Percentiles rank a stretch among this genome's conserved stretches.
phyloP scores from a whole-genome alignment of 1,284 basidiomycete species.

The Boletellus sp. region DNA sequence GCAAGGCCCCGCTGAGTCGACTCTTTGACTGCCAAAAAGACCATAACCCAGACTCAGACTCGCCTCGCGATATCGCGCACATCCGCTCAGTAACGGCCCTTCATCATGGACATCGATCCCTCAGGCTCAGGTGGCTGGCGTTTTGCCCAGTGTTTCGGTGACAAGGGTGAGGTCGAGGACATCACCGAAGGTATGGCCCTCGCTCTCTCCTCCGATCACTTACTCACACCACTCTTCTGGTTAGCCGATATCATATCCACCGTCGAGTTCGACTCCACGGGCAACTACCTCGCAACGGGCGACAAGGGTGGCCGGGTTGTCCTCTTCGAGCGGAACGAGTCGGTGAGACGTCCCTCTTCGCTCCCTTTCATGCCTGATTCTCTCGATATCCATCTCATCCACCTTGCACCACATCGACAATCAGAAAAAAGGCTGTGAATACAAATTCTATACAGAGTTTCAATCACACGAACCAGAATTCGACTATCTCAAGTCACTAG shows the following conservation, averaged over 20 bases:
- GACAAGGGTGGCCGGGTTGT: conserved; percentile 99
- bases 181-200: conserved; percentile 86
- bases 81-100: conserved; percentile 9
- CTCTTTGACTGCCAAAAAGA: conserved; percentile 8
- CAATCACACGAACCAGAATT: conserved; percentile 99
- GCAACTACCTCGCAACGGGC: conserved; percentile 98
- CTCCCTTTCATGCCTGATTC: conserved; percentile 27
- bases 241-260: conserved; percentile 98
- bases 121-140: conserved; percentile 89
- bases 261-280: conserved; percentile 99
- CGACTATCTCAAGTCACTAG: conserved; percentile 98
- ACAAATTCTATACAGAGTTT: conserved; percentile 99
- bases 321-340: conserved; percentile 97
- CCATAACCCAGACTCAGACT: conserved; percentile 9
- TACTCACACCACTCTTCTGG: conserved; percentile 26
- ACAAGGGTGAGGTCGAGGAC: conserved; percentile 98
- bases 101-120: conserved; percentile 72
- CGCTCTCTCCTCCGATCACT: conserved; percentile 22
- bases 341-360: conserved; percentile 54
- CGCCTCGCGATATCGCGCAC: conserved; percentile 9
- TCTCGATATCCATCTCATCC: conserved; percentile 22
- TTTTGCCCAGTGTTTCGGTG: conserved; percentile 99
- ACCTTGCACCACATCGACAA: conserved; percentile 1
- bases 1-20: conserved; percentile 18
- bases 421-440: conserved; percentile 99